Percentiles rank a stretch among this genome's conserved stretches.
These are phyloP conservation scores for Herpomyces periplanetae DNA, from an alignment of 2,329 filamentous ascomycete species.

Conservation along the genomic window DNA sequence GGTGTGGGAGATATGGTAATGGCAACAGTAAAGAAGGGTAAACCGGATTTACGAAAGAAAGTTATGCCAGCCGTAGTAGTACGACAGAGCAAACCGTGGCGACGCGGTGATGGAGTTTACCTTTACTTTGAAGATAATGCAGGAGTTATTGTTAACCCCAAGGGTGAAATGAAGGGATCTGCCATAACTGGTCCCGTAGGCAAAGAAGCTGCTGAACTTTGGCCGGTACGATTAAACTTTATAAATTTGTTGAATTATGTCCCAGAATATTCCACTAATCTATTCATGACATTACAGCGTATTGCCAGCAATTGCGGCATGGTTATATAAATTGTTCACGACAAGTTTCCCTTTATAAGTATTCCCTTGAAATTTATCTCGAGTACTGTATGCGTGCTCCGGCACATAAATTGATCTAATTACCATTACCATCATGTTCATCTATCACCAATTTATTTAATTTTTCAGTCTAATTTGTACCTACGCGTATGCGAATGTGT, in stretches of 20 bases:
- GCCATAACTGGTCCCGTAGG: constrained; percentile 96
- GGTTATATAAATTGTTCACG: constrained; percentile 99
- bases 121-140: constrained; percentile 99
- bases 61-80: constrained; percentile 98
- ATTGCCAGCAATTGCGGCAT: constrained; percentile 99
- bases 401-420: no score
- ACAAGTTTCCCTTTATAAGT: no score
- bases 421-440: no score
- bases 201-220: constrained; percentile 98
- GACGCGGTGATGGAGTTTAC: constrained; percentile 88
- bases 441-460: no score
- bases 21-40: constrained; percentile 99
- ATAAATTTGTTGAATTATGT: not conserved
- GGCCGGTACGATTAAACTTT: constrained; percentile 29
- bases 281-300: constrained; percentile 19
- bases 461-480: no score
- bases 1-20: constrained; percentile 99
- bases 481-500: no score
- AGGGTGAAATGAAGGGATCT: constrained; percentile 99
- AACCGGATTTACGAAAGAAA: constrained; percentile 99
- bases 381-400: no score
- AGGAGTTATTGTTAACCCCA: constrained; percentile 99
- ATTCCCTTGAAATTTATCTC: no score
- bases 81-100: constrained; percentile 96
- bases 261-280: constrained; percentile 3